Base-by-base conservation (phyloP, 2,329 filamentous ascomycete species). In the Xylariaceae sp. region DNA sequence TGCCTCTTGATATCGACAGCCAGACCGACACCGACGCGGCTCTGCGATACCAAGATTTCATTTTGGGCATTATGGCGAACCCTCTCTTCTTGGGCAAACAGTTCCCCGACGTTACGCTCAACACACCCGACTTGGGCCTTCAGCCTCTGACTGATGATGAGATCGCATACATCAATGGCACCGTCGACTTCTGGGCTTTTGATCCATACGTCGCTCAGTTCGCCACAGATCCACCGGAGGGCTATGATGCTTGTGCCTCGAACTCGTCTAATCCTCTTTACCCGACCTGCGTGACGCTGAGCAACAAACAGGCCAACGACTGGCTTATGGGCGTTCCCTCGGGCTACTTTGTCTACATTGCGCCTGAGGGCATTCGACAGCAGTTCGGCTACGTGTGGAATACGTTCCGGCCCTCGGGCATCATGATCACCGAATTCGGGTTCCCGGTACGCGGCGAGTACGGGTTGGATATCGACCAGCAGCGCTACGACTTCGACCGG, bases 241-340 rank as follows among this genome's bases (percentile, higher is more conserved):
- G 72, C 2, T 66, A 78, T 34, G 58, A 64, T 0, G 64, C 65
- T 4, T 81, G 78, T 50, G 65, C 71, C 1, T 45, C 61, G 6
- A 72, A 80, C 51, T 49, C 57, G 2, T 66, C 63, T 4, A 65
- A 72, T 22, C 50, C 69, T 0, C 61, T 71, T 8, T 71, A 67
- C 16, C 78, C 78, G 0, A 71, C 72, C 45, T 82, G 78, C 48
- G 74, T 76, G 1, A 67, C 65, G 1, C 68, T 74, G 42, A 67
- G 65, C 9, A 70, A 62, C 0, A 61, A 56, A 2, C 73, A 73
- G 30, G 57, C 64, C 2, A 69, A 69, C 22, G 76, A 76, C 2
- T 82, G 78, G 78, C 64, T 74, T 49, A 74, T 81, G 37, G 78
- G 78, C 16, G 78, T 79, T 46, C 64, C 68, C 11, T 78, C 74